Evolutionary conservation across 768 basidiomycete genomes (phyloP), one percentile per base, ranked within the genome.

Genomic region (Naematelia encephala): DNA sequence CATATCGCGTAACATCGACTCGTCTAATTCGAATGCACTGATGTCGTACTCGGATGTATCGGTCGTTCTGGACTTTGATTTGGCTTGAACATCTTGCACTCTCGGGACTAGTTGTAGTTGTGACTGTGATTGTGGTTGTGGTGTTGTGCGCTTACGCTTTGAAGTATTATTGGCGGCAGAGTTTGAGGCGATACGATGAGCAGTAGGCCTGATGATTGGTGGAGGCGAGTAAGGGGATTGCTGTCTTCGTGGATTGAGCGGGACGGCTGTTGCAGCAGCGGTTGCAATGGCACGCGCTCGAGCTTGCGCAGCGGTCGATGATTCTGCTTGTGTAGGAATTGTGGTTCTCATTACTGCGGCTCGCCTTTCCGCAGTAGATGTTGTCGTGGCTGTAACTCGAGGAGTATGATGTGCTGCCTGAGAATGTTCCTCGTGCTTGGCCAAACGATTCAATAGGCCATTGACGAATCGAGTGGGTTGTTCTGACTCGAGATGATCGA

Each of bases 391-490:
- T 39, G 34, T n/a, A n/a, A n/a, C n/a, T n/a, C n/a, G n/a, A n/a
- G n/a, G n/a, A n/a, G n/a, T n/a, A n/a, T n/a, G n/a, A n/a, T n/a
- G n/a, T 16, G 34, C 16, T 39, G 34, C 34, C 34, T 8, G 34
- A 8, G 34, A 8, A 16, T 8, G 8, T 8, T 8, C 34, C 34
- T 39, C 34, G 34, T 8, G 34, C 39, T 72, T 75, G 89, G 91
- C 89, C 71, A 91, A 76, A 56, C 89, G 83, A 42, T 75, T 68
- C 48, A 82, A 81, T 19, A 94, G 80, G 23, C 83, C 81, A 44
- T 81, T 80, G 10, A 84, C 78, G 70, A 96, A 90, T 54, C 85
- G 79, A 0, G 73, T 72, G 26, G 83, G 82, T 53, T 85, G 86
- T 21, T 81, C 66, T 2, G 63, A 79, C 44, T 91, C 85, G 23